These are phyloP conservation scores for Metschnikowia dekortorum DNA, from an alignment of 805 yeast genomes.

Conservation along the genomic window DNA sequence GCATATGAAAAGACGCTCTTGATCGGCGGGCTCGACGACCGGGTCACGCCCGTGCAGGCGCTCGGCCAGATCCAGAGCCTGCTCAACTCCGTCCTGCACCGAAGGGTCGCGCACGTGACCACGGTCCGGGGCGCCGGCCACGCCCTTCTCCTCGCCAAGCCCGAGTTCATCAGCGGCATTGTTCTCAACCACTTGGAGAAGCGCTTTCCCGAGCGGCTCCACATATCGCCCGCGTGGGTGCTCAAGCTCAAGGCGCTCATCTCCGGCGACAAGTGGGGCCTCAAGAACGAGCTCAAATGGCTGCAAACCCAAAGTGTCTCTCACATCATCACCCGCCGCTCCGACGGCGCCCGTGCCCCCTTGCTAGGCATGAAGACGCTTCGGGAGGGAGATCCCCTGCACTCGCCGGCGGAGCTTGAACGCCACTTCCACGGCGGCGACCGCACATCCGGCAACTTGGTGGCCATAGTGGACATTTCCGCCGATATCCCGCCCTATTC, in stretches of 20 bases:
- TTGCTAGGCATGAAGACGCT: constrained; percentile 72
- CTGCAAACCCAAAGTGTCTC: constrained; percentile 50
- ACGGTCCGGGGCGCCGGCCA: constrained; percentile 57
- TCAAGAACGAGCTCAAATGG: constrained; percentile 76
- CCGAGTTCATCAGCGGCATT: constrained; percentile 59
- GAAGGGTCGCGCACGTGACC: constrained; percentile 29
- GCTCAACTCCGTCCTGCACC: constrained; percentile 19
- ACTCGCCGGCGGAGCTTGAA: constrained; percentile 58
- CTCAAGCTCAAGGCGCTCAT: constrained; percentile 56
- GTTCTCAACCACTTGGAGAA: constrained; percentile 53
- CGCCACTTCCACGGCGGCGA: constrained; percentile 29
- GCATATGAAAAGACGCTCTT: constrained; percentile 46
- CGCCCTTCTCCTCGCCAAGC: constrained; percentile 57
- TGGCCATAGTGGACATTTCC: constrained; percentile 65
- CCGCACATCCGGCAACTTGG: constrained; percentile 32
- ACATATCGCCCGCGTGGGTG: constrained; percentile 69
- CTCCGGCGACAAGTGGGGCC: constrained; percentile 72
- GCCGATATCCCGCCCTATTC: constrained; percentile 68
- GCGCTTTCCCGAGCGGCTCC: constrained; percentile 43
- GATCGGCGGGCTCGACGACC: constrained; percentile 56
- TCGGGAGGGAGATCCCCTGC: constrained; percentile 56
- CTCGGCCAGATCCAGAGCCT: constrained; percentile 28
- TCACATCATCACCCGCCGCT: constrained; percentile 29
- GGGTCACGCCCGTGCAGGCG: constrained; percentile 46
- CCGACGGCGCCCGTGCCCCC: constrained; percentile 33